phyloP scores from a whole-genome alignment of 169 alveolate species.

The Cryptosporidium viatorum region DNA sequence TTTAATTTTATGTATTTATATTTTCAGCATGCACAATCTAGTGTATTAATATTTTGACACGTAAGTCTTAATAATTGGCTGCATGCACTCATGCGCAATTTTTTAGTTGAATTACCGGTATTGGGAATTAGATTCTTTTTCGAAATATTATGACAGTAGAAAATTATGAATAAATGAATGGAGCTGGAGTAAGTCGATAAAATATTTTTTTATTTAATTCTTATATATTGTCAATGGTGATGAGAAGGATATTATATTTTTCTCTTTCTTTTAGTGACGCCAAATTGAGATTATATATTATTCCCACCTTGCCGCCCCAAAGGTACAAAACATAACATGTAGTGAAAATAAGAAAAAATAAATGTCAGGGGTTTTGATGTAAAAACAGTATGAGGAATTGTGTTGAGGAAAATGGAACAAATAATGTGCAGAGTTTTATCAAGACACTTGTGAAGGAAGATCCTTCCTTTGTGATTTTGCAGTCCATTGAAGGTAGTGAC shows the following conservation, averaged over 20 bases:
- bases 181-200: background rate
- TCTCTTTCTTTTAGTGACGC: background rate
- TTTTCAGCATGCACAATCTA: background rate
- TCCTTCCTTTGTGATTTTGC: conserved; percentile 11
- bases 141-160: background rate
- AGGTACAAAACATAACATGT: background rate
- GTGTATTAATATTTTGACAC: background rate
- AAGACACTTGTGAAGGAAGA: conserved; percentile 5
- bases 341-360: conserved; percentile 12
- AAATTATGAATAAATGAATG: too few species aligned
- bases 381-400: background rate
- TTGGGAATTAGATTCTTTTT: background rate
- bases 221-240: too few species aligned
- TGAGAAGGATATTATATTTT: background rate
- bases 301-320: background rate
- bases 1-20: too few species aligned
- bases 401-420: background rate
- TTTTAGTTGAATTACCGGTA: background rate
- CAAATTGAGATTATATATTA: background rate
- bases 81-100: background rate
- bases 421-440: background rate
- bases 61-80: background rate
- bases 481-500: background rate
- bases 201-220: background rate
- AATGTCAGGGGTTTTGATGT: conserved; percentile 9